Conservation (phyloP, 2,329 filamentous ascomycete species). For the Hysterium pulicare region DNA sequence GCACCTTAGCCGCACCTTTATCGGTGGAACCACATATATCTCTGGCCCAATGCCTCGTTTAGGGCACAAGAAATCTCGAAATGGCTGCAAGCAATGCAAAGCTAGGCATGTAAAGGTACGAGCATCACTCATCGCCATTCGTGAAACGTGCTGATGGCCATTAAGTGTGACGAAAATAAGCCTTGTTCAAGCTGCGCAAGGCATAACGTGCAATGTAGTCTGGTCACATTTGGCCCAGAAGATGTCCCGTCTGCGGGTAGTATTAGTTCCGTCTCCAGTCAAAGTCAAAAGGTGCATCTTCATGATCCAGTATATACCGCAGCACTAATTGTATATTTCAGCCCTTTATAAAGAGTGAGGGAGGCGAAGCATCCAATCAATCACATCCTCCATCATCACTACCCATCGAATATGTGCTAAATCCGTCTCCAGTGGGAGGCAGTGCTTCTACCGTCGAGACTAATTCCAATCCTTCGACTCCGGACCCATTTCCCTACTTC, state of each 20-base stretch:
- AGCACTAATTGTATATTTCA: not conserved
- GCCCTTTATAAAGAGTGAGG: conserved; percentile 2
- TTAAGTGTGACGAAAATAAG: conserved; percentile 37
- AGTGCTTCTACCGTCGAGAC: conserved; percentile 16
- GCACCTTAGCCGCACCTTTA: not conserved
- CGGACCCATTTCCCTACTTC: conserved; percentile 32
- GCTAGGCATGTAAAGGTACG: conserved; percentile 36
- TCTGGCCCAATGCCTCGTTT: conserved; percentile 30
- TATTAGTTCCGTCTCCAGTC: conserved; percentile 6
- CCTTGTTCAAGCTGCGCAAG: conserved; percentile 37
- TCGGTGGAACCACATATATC: not conserved
- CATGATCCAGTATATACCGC: not conserved
- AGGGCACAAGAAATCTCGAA: conserved; percentile 36
- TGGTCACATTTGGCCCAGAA: conserved; percentile 25
- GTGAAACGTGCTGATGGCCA: conserved; percentile 8
- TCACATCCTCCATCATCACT: conserved; percentile 13
- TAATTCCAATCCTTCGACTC: conserved; percentile 21
- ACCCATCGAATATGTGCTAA: conserved; percentile 20
- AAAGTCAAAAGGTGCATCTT: conserved; percentile 6
- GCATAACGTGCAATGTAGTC: conserved; percentile 35
- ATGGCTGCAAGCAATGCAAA: conserved; percentile 36
- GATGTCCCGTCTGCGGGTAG: not conserved
- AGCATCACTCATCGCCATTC: conserved; percentile 4
- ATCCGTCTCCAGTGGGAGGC: conserved; percentile 15
- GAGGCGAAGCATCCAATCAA: conserved; percentile 12